phyloP scores from a whole-genome alignment of 345 rosid genomes.

The Rhizophora apiculata region DNA sequence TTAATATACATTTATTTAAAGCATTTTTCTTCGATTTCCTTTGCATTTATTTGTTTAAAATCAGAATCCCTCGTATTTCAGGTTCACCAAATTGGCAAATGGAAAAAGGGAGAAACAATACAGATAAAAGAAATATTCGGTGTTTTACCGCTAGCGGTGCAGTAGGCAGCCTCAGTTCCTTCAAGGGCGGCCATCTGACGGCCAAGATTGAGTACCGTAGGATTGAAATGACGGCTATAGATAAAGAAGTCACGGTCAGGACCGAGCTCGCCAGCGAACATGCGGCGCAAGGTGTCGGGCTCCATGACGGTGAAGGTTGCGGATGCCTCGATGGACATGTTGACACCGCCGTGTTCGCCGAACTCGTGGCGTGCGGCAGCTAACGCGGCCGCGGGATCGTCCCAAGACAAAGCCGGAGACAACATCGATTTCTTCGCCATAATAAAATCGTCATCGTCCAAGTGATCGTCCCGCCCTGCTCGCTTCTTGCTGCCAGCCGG shows the following conservation, averaged over 20 bases:
- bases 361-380: conserved; percentile 82
- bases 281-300: conserved; percentile 85
- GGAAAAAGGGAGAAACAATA: no score
- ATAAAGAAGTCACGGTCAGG: conserved; percentile 92
- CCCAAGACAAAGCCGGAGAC: conserved; percentile 28
- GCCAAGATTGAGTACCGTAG: conserved; percentile 86
- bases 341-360: conserved; percentile 97
- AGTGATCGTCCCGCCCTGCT: conserved; percentile 41
- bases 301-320: conserved; percentile 99
- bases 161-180: conserved; percentile 96
- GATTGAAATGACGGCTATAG: conserved; percentile 97
- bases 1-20: background rate
- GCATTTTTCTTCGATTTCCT: no score
- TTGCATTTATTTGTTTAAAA: no score
- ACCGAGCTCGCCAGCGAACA: conserved; percentile 95
- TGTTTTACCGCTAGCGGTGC: conserved; percentile 84
- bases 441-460: conserved; percentile 28
- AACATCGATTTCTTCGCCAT: conserved; percentile 48
- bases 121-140: background rate
- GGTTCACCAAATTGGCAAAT: no score
- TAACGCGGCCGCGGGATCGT: conserved; percentile 75
- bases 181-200: conserved; percentile 98
- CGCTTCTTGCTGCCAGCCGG: conserved; percentile 55
- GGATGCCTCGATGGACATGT: conserved; percentile 99
- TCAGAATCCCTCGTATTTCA: no score